A percentile compares a stretch with the other conserved stretches of the same genome.
Conservation (phyloP, 495 filamentous ascomycete genomes). For the Schizothecium vesticola region DNA sequence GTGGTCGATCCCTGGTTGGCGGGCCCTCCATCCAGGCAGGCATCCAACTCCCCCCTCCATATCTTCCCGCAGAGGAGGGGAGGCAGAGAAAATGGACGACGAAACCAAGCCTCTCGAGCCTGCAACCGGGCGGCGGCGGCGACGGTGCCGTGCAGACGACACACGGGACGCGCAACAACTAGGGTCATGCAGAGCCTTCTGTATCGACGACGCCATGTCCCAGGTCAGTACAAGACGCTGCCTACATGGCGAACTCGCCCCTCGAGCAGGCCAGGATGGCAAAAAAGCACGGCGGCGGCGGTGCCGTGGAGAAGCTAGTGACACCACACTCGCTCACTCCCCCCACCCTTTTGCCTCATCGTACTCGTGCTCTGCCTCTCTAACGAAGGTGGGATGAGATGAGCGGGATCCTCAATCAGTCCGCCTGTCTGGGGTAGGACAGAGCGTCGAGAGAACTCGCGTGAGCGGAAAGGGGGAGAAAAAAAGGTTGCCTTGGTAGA, state of each 20-base stretch:
- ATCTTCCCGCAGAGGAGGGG: background rate
- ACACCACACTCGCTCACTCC: background rate
- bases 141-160: conserved; percentile 8
- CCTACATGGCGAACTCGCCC: background rate
- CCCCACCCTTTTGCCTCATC: background rate
- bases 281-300: background rate
- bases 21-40: background rate
- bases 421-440: background rate
- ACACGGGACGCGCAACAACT: background rate
- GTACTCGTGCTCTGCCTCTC: background rate
- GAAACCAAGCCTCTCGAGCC: conserved; percentile 5
- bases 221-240: background rate
- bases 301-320: background rate
- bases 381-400: background rate
- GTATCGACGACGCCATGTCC: conserved; percentile 7
- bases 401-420: background rate
- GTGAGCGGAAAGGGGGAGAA: background rate
- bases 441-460: background rate
- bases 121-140: conserved; percentile 1
- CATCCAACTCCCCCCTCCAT: background rate
- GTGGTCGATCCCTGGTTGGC: conserved; percentile 1
- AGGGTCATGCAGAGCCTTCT: conserved; percentile 1
- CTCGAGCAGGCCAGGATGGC: background rate
- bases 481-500: background rate
- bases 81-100: background rate